Base-by-base conservation (phyloP, 73 alveolate species). In the Paramecium sonneborni region DNA sequence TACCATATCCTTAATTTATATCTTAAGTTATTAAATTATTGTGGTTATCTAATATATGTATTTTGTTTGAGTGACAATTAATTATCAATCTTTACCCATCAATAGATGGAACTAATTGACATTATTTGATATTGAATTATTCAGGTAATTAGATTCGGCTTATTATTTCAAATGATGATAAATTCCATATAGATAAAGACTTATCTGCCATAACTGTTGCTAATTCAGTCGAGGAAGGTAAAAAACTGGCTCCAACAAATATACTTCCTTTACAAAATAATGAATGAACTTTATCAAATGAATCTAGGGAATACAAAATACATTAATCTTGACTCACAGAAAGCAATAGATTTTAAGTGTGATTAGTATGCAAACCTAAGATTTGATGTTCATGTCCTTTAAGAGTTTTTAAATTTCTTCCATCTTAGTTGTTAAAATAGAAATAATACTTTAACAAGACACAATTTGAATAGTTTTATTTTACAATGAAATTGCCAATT, bases 211-310 rank as follows among this genome's bases (percentile, higher is more conserved):
- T 30, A 14, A 79, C 28, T 20, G 90, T 79, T 12, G 90, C 90
- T 39, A 79, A 41, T 46, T 79, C 70, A 11, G 90, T 79, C 15
- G 90, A 38, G 12, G 90, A 79, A 14, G 90, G 76, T 37, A 43
- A 14, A 28, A 79, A 79, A 46, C 90, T 30, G 1, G 90, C 90
- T 20, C 55, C 55, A 10, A 79, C 90, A 26, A 79, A 79, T 20
- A 79, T 20, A 46, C 76, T 43, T 2, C 48, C 41, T 44, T 79
- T 79, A 5, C 76, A 57, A 44, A 79, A 79, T 10, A 79, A 24
- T 20, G 90, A 79, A 79, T 79, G 90, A 2, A 79, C 90, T 79
- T 79, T 79, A 1, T 79, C 90, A 79, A 41, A 79, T 21, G 76
- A 10, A 43, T 79, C 43, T 44, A 79, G 10, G 7, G 69, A 79